Base-by-base conservation (phyloP, 2,329 filamentous ascomycete species). In the Dactylellina cionopaga region DNA sequence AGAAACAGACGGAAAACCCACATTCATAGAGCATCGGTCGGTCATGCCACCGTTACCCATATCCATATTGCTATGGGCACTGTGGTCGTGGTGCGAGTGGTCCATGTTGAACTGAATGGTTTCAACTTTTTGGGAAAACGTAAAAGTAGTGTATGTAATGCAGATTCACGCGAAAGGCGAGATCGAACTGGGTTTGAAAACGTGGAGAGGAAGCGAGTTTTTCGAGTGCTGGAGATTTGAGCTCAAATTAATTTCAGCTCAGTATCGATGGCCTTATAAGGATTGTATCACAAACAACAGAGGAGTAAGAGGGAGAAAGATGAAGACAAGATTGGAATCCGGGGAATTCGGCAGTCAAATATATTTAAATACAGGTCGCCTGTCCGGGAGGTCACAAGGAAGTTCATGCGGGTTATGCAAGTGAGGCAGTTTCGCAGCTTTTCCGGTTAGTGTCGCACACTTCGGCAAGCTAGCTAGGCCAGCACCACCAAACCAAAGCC, bases 1-100 rank as follows among this genome's bases (percentile, higher is more conserved):
- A 39, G 7, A 29, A n/a, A 3, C 10, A 15, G 10, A 5, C 10
- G 31, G 25, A 33, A 13, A 19, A 25, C 70, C 1, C 47, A 74
- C 74, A 71, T 77, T 76, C 76, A 77, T 77, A 43, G 75, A 75
- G 27, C 76, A 77, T 19, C 71, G 75, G 44, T 77, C 43, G 44
- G 10, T 22, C 49, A 52, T 46, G 33, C 33, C 47, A 81, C n/a
- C 80, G 77, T 55, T 49, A 24, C 59, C 37, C 44, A 74, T 70
- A 17, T 64, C 68, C 29, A 56, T 27, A 15, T 58, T 70, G 33
- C 46, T 35, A 24, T 62, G 66, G n/a, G 51, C 58, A 29, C 72
- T 41, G 25, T 70, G 63, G 29, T 60, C 54, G 58, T 75, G 72
- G 7, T 56, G 46, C 17, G 19, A 17, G 44, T 74, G 74, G 43